These are phyloP conservation scores for Pythium scleroteichum DNA, from an alignment of 352 stramenopile species.

Conservation along the genomic window DNA sequence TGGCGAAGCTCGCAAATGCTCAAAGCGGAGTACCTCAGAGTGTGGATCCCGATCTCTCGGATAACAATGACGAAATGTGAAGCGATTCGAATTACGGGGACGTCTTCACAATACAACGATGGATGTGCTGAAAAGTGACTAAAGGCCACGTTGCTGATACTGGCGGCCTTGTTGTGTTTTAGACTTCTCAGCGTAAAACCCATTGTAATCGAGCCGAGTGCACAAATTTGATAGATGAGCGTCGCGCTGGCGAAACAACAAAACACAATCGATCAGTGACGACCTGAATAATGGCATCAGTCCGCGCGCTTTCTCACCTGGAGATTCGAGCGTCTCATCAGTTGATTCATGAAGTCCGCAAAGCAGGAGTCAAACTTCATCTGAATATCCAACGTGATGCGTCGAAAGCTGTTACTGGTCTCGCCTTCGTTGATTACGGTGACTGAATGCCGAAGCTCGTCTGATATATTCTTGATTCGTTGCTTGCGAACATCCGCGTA, in stretches of 20 bases:
- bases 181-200: slow-evolving; percentile 44
- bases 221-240: slow-evolving; percentile 72
- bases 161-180: slow-evolving; percentile 21
- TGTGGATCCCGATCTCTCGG: slow-evolving; percentile 8
- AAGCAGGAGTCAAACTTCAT: slow-evolving; percentile 88
- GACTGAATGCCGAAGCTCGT: slow-evolving; percentile 74
- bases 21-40: slow-evolving; percentile 18
- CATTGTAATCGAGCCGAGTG: slow-evolving; percentile 82
- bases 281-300: neutral
- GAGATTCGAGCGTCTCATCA: slow-evolving; percentile 76
- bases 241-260: slow-evolving; percentile 33
- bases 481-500: slow-evolving; percentile 75
- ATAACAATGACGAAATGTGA: slow-evolving; percentile 29
- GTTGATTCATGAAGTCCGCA: slow-evolving; percentile 87
- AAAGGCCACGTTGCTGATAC: slow-evolving; percentile 8
- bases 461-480: slow-evolving; percentile 79
- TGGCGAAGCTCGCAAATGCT: slow-evolving; percentile 70
- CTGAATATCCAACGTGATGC: slow-evolving; percentile 78
- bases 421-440: slow-evolving; percentile 62
- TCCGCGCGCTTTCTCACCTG: slow-evolving; percentile 45
- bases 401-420: slow-evolving; percentile 72
- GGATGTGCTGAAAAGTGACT: neutral
- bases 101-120: slow-evolving; percentile 5
- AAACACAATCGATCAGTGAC: slow-evolving; percentile 8
- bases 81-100: neutral